phyloP scores from a whole-genome alignment of 2,329 filamentous ascomycete genomes.

The Reticulascus tulasneorum region DNA sequence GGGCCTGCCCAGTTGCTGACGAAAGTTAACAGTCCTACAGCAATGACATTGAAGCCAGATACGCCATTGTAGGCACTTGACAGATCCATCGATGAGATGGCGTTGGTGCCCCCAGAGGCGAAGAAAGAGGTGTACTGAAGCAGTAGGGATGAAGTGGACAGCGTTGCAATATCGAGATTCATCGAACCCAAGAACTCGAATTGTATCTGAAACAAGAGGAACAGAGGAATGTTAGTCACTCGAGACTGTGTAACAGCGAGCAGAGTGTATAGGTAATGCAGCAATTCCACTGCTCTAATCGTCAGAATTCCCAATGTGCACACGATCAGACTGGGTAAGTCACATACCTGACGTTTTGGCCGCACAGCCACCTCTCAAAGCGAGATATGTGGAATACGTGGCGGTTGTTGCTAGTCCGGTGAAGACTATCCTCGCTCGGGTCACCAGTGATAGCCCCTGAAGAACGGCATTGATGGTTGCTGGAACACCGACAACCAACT shows the following conservation, averaged over 20 bases:
- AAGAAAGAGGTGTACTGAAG: slow-evolving; percentile 85
- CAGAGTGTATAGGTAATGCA: slow-evolving; percentile 70
- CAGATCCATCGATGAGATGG: slow-evolving; percentile 92
- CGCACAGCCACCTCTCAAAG: too few species aligned
- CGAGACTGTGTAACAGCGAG: slow-evolving; percentile 85
- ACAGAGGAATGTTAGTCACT: slow-evolving; percentile 78
- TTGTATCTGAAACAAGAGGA: slow-evolving; percentile 67
- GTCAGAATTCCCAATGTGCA: too few species aligned
- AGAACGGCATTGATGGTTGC: slow-evolving; percentile 35
- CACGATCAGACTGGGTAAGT: too few species aligned
- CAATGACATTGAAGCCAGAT: slow-evolving; percentile 70
- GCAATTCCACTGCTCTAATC: slow-evolving; percentile 29
- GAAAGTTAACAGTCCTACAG: slow-evolving; percentile 81
- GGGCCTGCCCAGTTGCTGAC: slow-evolving; percentile 87
- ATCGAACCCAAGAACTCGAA: slow-evolving; percentile 45
- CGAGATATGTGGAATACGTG: slow-evolving; percentile 34
- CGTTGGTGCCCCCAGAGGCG: slow-evolving; percentile 84
- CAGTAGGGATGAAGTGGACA: slow-evolving; percentile 68
- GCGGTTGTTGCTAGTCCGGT: slow-evolving; percentile 37
- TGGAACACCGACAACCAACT: slow-evolving; percentile 58
- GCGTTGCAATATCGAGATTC: slow-evolving; percentile 49
- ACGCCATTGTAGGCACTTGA: slow-evolving; percentile 95
- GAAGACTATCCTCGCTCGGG: slow-evolving; percentile 48
- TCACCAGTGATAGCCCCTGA: slow-evolving; percentile 40
- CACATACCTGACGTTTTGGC: slow-evolving; percentile 9